Conservation (phyloP, 2,329 filamentous ascomycete genomes). For the Verticillium albo-atrum region DNA sequence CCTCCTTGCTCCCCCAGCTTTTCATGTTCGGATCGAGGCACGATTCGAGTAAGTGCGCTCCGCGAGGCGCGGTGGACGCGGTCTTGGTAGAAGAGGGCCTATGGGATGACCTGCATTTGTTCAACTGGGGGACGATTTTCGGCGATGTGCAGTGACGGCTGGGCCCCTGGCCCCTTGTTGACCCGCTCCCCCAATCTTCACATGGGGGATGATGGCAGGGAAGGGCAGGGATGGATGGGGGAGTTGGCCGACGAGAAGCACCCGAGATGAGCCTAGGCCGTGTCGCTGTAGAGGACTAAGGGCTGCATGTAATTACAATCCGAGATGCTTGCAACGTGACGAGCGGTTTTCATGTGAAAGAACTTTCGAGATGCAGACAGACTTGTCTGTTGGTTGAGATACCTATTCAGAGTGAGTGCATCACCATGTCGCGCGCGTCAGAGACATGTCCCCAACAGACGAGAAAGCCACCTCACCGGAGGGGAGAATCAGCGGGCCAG, state of each 20-base stretch:
- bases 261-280: background rate
- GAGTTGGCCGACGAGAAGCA: background rate
- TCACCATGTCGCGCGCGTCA: no score
- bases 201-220: background rate
- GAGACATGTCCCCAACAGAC: background rate
- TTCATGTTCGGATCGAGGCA: background rate
- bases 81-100: background rate
- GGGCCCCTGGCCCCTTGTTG: background rate
- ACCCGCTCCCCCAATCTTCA: background rate
- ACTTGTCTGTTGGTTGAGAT: background rate
- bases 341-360: background rate
- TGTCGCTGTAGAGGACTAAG: background rate
- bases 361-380: background rate
- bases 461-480: background rate
- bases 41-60: background rate
- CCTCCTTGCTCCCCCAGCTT: background rate
- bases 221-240: background rate
- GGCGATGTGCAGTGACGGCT: background rate
- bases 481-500: background rate
- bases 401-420: no score
- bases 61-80: background rate
- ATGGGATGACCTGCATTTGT: slow-evolving; percentile 1
- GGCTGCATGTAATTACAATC: background rate
- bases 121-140: background rate
- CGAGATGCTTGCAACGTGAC: background rate